Evolutionary conservation across 2,329 filamentous ascomycete species (phyloP), one percentile per base, ranked within the genome.

Genomic region (Aspergillus neotritici): DNA sequence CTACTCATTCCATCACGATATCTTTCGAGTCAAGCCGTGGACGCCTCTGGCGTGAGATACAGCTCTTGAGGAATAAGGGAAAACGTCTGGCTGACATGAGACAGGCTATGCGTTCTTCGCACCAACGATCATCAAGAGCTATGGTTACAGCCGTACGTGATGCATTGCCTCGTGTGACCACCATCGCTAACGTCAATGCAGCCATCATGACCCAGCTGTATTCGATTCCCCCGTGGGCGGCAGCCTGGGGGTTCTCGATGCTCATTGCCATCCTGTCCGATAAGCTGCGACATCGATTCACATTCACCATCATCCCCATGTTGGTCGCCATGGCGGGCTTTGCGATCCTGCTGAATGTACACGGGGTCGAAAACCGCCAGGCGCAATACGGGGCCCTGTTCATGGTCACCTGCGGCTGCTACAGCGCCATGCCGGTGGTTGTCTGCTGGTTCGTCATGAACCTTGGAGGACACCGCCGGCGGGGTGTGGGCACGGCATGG

Each of bases 371-470:
- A 11, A 78, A 87, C 61, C 71, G 69, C 0, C 50, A 75, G 10
- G 67, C 87, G 5, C 78, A 93, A 62, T 96, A 95, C 57, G 84
- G 74, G 0, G 86, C 84, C 0, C 75, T 96, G 0, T 94, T 94
- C 71, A 71, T 96, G 28, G 80, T 94, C 38, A 84, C 86, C 2
- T 82, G 82, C 69, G 87, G 87, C 38, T 77, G 79, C 0, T 96
- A 94, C 67, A 82, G 81, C 1, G 87, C 89, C n/a, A 90, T 95
- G 84, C 89, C 91, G 0, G 82, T 95, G 25, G 80, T 89, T 34
- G 78, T 89, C 6, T 89, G 84, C 63, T 90, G 86, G 85, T 89
- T 84, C 64, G 84, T 83, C 54, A 87, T 88, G 79, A 90, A 89
- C 55, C 70, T 88, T 1, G 80, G 80, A 2, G 85, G 84, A 0